Evolutionary conservation across 106 monocot species (phyloP).

Genomic region (Agapanthus africanus): DNA sequence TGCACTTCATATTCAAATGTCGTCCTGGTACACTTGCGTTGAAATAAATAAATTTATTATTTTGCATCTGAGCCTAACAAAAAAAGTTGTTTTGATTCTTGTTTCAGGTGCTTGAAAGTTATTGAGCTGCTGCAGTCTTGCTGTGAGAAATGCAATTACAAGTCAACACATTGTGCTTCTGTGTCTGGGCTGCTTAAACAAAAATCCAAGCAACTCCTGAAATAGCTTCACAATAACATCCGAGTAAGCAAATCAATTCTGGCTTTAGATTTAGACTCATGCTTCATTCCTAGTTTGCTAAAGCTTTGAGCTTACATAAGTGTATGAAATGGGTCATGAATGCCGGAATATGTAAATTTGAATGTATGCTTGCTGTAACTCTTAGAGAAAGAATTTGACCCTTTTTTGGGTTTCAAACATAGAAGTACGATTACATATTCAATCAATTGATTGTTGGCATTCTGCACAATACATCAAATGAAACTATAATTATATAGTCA

Average conservation of each 20-base stretch:
- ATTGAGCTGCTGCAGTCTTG: slow-evolving; percentile 74
- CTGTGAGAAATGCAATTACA: slow-evolving; percentile 79
- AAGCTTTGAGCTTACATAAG: neutral
- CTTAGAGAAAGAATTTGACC: neutral
- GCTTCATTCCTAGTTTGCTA: neutral
- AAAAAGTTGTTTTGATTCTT: slow-evolving; percentile 4
- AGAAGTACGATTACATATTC: too few relatives aligned
- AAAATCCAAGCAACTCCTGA: slow-evolving; percentile 28
- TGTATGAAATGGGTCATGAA: neutral
- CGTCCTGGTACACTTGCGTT: neutral
- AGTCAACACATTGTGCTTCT: slow-evolving; percentile 90
- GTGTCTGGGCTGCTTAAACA: slow-evolving; percentile 65
- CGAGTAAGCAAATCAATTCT: neutral
- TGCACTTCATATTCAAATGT: neutral
- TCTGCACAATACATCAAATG: too few relatives aligned
- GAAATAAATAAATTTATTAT: neutral
- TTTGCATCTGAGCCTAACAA: neutral
- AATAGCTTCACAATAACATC: neutral
- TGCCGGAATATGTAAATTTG: neutral
- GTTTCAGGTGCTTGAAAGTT: slow-evolving; percentile 68
- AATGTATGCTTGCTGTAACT: neutral
- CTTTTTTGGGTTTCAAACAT: neutral
- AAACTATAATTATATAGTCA: too few relatives aligned
- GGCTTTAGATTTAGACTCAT: neutral
- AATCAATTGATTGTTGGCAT: too few relatives aligned